These are phyloP conservation scores for Naganishia kalamii DNA, from an alignment of 768 basidiomycete genomes.

Conservation along the genomic window DNA sequence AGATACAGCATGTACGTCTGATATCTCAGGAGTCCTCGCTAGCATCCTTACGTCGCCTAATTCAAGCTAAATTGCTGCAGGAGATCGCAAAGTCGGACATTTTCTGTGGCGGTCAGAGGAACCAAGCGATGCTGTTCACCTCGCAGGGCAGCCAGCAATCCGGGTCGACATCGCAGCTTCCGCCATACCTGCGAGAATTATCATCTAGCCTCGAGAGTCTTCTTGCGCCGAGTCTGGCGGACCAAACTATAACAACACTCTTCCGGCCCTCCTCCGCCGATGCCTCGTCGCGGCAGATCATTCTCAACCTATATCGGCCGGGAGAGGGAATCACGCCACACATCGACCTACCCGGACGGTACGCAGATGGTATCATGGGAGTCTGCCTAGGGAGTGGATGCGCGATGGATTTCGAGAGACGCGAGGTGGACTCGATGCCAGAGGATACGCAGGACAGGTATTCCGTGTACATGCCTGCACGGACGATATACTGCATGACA, in stretches of 20 bases:
- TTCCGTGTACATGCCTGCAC: constrained; percentile 66
- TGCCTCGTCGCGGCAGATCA: constrained; percentile 56
- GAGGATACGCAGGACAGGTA: constrained; percentile 28
- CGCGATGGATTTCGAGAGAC: constrained; percentile 64
- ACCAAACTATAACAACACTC: constrained; percentile 49
- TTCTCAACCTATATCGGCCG: constrained; percentile 79
- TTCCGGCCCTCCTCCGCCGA: neutral
- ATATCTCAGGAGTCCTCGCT: neutral
- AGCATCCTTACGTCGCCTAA: neutral
- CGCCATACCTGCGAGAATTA: constrained; percentile 50
- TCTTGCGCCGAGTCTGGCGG: constrained; percentile 54
- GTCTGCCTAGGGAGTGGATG: constrained; percentile 74
- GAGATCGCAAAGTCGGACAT: constrained; percentile 30
- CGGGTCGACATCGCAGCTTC: constrained; percentile 32
- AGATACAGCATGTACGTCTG: constrained; percentile 31
- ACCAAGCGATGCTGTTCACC: constrained; percentile 85
- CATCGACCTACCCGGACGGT: constrained; percentile 75
- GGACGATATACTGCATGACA: constrained; percentile 70
- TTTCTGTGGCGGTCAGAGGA: constrained; percentile 49
- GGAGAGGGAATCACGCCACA: constrained; percentile 86
- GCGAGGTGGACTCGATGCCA: constrained; percentile 17
- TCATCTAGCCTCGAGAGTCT: constrained; percentile 53
- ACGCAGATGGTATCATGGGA: constrained; percentile 82
- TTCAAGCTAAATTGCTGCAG: constrained; percentile 24
- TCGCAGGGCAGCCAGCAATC: constrained; percentile 42